A percentile compares a stretch with the other conserved stretches of the same genome.
These are phyloP conservation scores for Plasmodium malariae DNA, from an alignment of 169 alveolate genomes.

Conservation along the genomic window DNA sequence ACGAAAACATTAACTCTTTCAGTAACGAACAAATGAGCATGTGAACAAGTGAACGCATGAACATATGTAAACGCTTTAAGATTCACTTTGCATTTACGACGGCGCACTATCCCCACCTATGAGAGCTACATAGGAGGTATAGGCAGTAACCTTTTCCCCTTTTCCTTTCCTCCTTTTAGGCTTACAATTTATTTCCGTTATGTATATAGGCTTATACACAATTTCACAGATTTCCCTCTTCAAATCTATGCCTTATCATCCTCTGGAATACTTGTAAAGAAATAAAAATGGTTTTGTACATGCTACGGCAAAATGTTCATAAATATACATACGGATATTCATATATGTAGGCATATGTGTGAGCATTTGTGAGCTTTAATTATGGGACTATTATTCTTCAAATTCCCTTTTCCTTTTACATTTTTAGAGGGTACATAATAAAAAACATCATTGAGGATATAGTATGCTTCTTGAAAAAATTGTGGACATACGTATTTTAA, in stretches of 20 bases:
- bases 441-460: conserved; percentile 56
- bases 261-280: conserved; percentile 56
- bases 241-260: conserved; percentile 53
- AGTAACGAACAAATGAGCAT: conserved; percentile 27
- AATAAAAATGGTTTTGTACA: neutral
- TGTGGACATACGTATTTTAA: conserved; percentile 19
- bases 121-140: too few relatives aligned
- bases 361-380: neutral
- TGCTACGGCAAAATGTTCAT: neutral
- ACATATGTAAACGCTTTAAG: too few relatives aligned
- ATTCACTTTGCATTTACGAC: too few relatives aligned
- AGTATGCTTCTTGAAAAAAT: conserved; percentile 23
- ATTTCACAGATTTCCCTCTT: conserved; percentile 21
- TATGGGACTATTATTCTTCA: too few relatives aligned
- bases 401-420: too few relatives aligned
- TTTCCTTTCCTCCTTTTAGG: conserved; percentile 16
- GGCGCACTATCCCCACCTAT: too few relatives aligned
- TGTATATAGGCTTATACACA: conserved; percentile 33
- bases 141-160: too few relatives aligned
- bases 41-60: too few relatives aligned
- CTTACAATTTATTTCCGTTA: conserved; percentile 33
- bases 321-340: neutral
- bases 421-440: conserved; percentile 50
- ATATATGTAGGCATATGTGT: neutral
- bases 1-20: conserved; percentile 29